phyloP scores from a whole-genome alignment of 306 rosid genomes.

The Carpinus fangiana region DNA sequence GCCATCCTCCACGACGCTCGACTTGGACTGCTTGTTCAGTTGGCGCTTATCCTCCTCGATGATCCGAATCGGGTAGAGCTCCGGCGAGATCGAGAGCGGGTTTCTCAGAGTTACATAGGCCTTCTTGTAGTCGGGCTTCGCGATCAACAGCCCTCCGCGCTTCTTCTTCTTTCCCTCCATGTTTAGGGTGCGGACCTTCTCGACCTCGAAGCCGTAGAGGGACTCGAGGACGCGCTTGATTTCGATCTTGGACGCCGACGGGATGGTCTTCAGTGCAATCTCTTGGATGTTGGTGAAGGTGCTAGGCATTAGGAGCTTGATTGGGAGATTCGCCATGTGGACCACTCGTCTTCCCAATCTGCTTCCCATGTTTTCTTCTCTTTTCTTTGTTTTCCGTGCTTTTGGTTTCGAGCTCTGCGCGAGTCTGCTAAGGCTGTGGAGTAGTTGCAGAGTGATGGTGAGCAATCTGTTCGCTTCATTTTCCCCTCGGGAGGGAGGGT shows the following conservation, averaged over 20 bases:
- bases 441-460: neutral
- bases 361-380: constrained; percentile 47
- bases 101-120: constrained; percentile 73
- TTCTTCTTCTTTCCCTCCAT: constrained; percentile 85
- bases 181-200: constrained; percentile 76
- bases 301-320: constrained; percentile 67
- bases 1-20: constrained; percentile 55
- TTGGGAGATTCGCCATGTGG: constrained; percentile 59
- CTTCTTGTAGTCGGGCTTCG: constrained; percentile 85
- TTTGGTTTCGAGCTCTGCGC: neutral
- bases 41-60: constrained; percentile 45
- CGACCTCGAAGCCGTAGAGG: constrained; percentile 70
- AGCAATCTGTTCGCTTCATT: neutral
- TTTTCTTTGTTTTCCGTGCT: neutral
- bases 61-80: constrained; percentile 46
- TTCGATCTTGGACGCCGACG: constrained; percentile 80
- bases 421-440: neutral
- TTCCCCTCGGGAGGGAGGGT: neutral
- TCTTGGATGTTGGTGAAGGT: constrained; percentile 53
- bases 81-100: constrained; percentile 55
- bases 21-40: constrained; percentile 46
- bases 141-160: constrained; percentile 51
- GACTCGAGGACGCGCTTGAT: constrained; percentile 68
- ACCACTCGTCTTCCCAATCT: constrained; percentile 61
- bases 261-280: constrained; percentile 76